A percentile compares a stretch with the other conserved stretches of the same genome.
Evolutionary conservation across 805 yeast genomes (phyloP).

Genomic region (Zygosaccharomyces bisporus): DNA sequence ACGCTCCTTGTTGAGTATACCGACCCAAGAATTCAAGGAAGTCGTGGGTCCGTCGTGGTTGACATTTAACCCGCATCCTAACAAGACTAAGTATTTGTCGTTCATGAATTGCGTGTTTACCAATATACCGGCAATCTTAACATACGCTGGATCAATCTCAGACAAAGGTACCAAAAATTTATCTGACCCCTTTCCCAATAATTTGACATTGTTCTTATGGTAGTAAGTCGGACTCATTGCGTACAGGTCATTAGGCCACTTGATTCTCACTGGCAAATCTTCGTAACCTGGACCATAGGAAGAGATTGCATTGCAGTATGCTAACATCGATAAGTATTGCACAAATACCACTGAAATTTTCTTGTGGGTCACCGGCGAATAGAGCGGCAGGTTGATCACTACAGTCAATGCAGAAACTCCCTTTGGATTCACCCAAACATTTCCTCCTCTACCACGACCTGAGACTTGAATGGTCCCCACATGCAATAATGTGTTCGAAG

Average conservation of each 20-base stretch:
- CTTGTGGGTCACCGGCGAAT: constrained; percentile 42
- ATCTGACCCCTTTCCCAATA: constrained; percentile 23
- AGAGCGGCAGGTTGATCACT: constrained; percentile 49
- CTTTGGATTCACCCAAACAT: constrained; percentile 89
- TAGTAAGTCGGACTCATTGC: constrained; percentile 62
- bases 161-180: constrained; percentile 39
- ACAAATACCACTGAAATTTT: constrained; percentile 70
- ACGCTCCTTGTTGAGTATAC: constrained; percentile 53
- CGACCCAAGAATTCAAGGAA: constrained; percentile 70
- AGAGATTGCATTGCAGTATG: constrained; percentile 72
- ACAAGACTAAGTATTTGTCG: constrained; percentile 58
- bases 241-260: constrained; percentile 97
- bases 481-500: constrained; percentile 29
- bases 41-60: constrained; percentile 89
- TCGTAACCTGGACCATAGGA: constrained; percentile 60
- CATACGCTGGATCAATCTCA: constrained; percentile 61
- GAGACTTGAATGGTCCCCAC: constrained; percentile 81
- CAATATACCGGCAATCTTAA: constrained; percentile 78
- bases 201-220: constrained; percentile 26
- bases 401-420: constrained; percentile 86
- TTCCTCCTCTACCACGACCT: constrained; percentile 94
- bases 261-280: constrained; percentile 72
- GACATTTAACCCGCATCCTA: constrained; percentile 86
- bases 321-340: constrained; percentile 81
- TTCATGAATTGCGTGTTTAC: constrained; percentile 72